Percentiles rank a stretch among this genome's conserved stretches.
These are phyloP conservation scores for Talaromyces marneffei DNA, from an alignment of 2,329 filamentous ascomycete species.

Conservation along the genomic window DNA sequence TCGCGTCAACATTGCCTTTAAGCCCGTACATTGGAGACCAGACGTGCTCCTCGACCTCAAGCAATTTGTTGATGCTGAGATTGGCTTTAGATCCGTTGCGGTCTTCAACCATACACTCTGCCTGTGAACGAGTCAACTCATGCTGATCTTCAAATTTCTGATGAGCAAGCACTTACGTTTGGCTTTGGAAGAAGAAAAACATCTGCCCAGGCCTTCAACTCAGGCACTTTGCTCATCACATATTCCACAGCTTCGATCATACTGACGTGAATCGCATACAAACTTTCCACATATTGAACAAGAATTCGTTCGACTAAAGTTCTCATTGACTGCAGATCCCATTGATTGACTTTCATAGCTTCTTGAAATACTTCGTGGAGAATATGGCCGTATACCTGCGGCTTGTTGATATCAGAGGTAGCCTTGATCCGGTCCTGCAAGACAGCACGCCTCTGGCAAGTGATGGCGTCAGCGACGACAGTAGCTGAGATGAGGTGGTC, in stretches of 20 bases:
- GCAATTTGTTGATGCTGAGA: slow-evolving; percentile 84
- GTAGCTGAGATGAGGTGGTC: slow-evolving; percentile 94
- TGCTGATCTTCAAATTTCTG: not conserved
- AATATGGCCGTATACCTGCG: slow-evolving; percentile 86
- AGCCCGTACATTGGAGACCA: slow-evolving; percentile 98
- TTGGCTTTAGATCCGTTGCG: slow-evolving; percentile 68
- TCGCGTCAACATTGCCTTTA: slow-evolving; percentile 97
- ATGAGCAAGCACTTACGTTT: slow-evolving; percentile 46
- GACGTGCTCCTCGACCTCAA: slow-evolving; percentile 95
- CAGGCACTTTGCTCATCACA: slow-evolving; percentile 73
- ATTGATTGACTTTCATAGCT: slow-evolving; percentile 74
- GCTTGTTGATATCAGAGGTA: slow-evolving; percentile 69
- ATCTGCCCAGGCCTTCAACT: slow-evolving; percentile 76
- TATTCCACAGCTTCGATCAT: slow-evolving; percentile 69
- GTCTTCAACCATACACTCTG: slow-evolving; percentile 69
- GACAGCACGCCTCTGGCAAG: slow-evolving; percentile 82
- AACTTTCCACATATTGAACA: slow-evolving; percentile 75
- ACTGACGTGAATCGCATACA: slow-evolving; percentile 80
- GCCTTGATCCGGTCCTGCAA: slow-evolving; percentile 93
- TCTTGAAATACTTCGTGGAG: slow-evolving; percentile 95
- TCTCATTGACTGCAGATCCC: slow-evolving; percentile 65
- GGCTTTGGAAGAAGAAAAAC: slow-evolving; percentile 70
- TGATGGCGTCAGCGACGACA: slow-evolving; percentile 92
- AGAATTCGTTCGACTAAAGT: slow-evolving; percentile 62
- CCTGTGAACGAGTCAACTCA: slow-evolving; percentile 39